Percentiles rank a stretch among this genome's conserved stretches.
These are phyloP conservation scores for Silene coronaria DNA, from an alignment of 179 eudicot genomes.

Conservation along the genomic window DNA sequence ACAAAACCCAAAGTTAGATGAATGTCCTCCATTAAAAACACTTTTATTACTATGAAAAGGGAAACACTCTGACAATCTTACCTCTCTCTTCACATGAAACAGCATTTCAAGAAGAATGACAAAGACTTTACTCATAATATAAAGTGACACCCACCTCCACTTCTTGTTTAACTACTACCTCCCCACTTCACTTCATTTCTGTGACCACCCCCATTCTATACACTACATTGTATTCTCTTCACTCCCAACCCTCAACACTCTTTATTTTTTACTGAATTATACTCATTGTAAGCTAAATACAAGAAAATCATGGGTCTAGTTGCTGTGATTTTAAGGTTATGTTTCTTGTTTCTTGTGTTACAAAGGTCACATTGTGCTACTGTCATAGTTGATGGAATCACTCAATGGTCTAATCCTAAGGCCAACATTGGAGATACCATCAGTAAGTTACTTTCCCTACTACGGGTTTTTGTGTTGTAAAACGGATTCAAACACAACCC, in stretches of 20 bases:
- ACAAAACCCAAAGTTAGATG: constrained; percentile 17
- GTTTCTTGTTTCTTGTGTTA: constrained; percentile 12
- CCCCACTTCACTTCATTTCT: neutral
- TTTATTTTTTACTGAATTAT: neutral
- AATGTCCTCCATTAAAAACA: constrained; percentile 33
- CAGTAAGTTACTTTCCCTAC: constrained; percentile 38
- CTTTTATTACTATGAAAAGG: constrained; percentile 35
- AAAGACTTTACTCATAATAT: neutral
- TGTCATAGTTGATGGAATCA: constrained; percentile 64
- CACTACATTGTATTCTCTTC: constrained; percentile 5
- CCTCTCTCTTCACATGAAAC: constrained; percentile 32
- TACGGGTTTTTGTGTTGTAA: too few species aligned
- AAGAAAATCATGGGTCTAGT: neutral
- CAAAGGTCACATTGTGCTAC: constrained; percentile 41
- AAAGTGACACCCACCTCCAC: constrained; percentile 14
- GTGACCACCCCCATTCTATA: neutral
- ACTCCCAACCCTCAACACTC: neutral
- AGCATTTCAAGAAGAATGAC: constrained; percentile 15
- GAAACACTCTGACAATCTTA: constrained; percentile 34
- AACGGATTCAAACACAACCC: too few species aligned
- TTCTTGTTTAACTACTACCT: neutral
- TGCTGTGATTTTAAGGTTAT: neutral
- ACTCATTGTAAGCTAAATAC: neutral
- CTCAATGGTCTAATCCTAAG: constrained; percentile 55
- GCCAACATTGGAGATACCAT: constrained; percentile 67